phyloP scores from a whole-genome alignment of 148 eudicot species.

The Linanthus parryae region DNA sequence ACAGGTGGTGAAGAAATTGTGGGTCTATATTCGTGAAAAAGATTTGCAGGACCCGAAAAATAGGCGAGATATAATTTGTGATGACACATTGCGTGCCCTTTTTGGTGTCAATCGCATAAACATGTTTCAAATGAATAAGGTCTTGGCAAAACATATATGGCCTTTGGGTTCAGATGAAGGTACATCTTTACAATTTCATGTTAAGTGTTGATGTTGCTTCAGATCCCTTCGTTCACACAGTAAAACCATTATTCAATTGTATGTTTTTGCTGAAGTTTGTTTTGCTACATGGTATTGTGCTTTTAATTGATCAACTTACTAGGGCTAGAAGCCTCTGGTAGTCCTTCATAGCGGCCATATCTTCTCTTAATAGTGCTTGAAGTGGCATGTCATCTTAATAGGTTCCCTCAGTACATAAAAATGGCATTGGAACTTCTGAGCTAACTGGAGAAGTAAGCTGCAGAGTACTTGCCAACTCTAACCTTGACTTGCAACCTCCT shows the following conservation, averaged over 20 bases:
- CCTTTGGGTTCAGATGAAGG: conserved; percentile 50
- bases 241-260: too few relatives aligned
- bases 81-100: conserved; percentile 50
- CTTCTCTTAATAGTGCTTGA: neutral
- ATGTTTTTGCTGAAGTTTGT: too few relatives aligned
- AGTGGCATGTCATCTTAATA: too few relatives aligned
- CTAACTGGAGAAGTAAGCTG: too few relatives aligned
- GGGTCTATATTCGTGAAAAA: conserved; percentile 64
- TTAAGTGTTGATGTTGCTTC: too few relatives aligned
- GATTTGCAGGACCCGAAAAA: conserved; percentile 67
- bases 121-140: conserved; percentile 71
- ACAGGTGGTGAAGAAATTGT: conserved; percentile 65
- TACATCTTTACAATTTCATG: too few relatives aligned
- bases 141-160: conserved; percentile 70
- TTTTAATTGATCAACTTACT: neutral
- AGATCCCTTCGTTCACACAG: too few relatives aligned
- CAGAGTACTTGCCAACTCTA: too few relatives aligned
- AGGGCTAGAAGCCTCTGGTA: neutral
- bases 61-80: conserved; percentile 58
- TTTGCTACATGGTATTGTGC: too few relatives aligned
- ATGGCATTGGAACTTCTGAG: too few relatives aligned
- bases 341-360: neutral
- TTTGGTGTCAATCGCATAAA: conserved; percentile 55
- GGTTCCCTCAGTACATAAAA: too few relatives aligned
- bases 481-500: too few relatives aligned